Evolutionary conservation across 2,329 filamentous ascomycete genomes (phyloP).

Genomic region (Aspergillus quadrilineatus): DNA sequence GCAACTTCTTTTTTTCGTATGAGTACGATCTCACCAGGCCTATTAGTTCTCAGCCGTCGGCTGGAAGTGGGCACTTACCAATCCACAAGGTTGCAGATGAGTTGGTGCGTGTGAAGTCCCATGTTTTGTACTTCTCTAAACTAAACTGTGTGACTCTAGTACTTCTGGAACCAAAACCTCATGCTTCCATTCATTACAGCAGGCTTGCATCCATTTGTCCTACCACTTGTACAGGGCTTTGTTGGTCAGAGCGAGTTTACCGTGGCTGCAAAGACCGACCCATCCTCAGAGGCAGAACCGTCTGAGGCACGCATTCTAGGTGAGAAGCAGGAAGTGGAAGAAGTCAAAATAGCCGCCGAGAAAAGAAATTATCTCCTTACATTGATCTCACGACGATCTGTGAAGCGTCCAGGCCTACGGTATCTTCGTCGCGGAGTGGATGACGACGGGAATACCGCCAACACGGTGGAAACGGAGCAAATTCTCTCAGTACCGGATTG

Average conservation of each 20-base stretch:
- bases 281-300: constrained; percentile 13
- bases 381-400: constrained; percentile 83
- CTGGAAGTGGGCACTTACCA: constrained; percentile 53
- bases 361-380: constrained; percentile 71
- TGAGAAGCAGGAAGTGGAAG: constrained; percentile 41
- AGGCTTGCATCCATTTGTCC: constrained; percentile 67
- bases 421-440: constrained; percentile 90
- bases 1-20: constrained; percentile 93
- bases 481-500: constrained; percentile 73
- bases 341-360: constrained; percentile 25
- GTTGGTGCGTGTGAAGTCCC: constrained; percentile 39
- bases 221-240: constrained; percentile 92
- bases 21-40: constrained; percentile 85
- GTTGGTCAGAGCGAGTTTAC: constrained; percentile 82
- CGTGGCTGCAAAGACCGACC: constrained; percentile 52
- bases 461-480: constrained; percentile 93
- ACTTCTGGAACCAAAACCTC: constrained; percentile 88
- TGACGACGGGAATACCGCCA: constrained; percentile 83
- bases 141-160: constrained; percentile 45
- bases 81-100: constrained; percentile 72
- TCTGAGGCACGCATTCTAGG: constrained; percentile 38
- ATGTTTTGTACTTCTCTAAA: background rate
- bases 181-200: constrained; percentile 70
- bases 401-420: constrained; percentile 79
- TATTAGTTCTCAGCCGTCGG: constrained; percentile 42